Evolutionary conservation across 192 early-diverging fungal species (phyloP).

Genomic region (Backusella mclennaniae): DNA sequence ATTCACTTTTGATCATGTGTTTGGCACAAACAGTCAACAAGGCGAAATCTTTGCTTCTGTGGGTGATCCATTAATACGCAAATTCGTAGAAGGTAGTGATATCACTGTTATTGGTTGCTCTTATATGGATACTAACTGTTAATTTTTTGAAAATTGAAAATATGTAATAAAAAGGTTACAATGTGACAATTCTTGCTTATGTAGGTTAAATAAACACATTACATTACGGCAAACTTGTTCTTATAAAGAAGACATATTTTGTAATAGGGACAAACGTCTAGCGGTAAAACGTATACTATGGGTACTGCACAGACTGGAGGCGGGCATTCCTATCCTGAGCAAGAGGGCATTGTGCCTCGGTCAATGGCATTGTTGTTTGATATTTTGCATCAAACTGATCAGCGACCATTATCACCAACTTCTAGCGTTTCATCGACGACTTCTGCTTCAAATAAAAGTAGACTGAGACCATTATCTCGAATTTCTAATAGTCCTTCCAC

Average conservation of each 20-base stretch:
- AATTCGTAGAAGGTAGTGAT: slow-evolving; percentile 34
- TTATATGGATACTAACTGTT: neutral
- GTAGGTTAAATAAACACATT: slow-evolving; percentile 41
- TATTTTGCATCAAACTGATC: slow-evolving; percentile 66
- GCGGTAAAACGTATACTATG: slow-evolving; percentile 97
- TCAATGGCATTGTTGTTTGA: slow-evolving; percentile 64
- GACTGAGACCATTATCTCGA: slow-evolving; percentile 22
- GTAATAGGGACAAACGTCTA: slow-evolving; percentile 74
- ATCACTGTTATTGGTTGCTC: neutral
- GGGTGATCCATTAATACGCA: slow-evolving; percentile 25
- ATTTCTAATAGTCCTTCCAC: slow-evolving; percentile 10
- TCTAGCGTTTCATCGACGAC: slow-evolving; percentile 75
- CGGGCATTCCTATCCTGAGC: slow-evolving; percentile 19
- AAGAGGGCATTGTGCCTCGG: slow-evolving; percentile 66
- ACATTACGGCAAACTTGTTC: neutral
- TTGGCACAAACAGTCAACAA: slow-evolving; percentile 31
- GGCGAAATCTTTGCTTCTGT: slow-evolving; percentile 30
- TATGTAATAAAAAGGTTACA: slow-evolving; percentile 73
- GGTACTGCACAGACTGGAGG: slow-evolving; percentile 59
- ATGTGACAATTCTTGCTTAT: slow-evolving; percentile 92
- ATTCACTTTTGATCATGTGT: slow-evolving; percentile 37
- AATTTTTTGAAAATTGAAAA: neutral
- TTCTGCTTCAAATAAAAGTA: slow-evolving; percentile 31
- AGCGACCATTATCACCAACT: slow-evolving; percentile 89
- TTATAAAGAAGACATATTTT: neutral